Percentiles rank a stretch among this genome's conserved stretches.
These are phyloP conservation scores for Penicillium sp. DNA, from an alignment of 2,329 filamentous ascomycete genomes.

Conservation along the genomic window DNA sequence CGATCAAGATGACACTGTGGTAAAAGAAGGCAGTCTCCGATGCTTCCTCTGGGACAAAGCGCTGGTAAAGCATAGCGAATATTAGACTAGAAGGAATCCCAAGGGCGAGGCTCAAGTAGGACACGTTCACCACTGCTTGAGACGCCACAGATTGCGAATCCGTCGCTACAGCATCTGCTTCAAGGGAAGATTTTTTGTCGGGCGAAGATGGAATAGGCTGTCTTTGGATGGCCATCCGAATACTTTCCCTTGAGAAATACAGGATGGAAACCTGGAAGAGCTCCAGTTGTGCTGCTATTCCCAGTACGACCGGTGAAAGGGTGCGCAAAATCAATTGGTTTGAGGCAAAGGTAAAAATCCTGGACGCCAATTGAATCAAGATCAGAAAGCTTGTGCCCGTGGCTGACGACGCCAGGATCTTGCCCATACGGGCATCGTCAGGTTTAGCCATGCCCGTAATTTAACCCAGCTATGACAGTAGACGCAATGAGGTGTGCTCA, in stretches of 20 bases:
- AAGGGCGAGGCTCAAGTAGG: slow-evolving; percentile 72
- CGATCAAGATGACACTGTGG: slow-evolving; percentile 56
- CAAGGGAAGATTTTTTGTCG: slow-evolving; percentile 10
- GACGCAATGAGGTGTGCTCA: not conserved
- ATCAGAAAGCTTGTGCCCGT: slow-evolving; percentile 83
- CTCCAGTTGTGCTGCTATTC: slow-evolving; percentile 85
- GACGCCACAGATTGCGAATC: slow-evolving; percentile 33
- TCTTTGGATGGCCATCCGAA: slow-evolving; percentile 87
- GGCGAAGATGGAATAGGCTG: slow-evolving; percentile 51
- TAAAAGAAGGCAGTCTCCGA: slow-evolving; percentile 63
- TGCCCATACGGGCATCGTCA: slow-evolving; percentile 21
- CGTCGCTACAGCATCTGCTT: slow-evolving; percentile 14
- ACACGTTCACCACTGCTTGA: slow-evolving; percentile 84
- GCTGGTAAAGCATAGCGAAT: slow-evolving; percentile 68
- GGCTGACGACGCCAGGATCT: slow-evolving; percentile 44
- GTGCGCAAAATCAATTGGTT: slow-evolving; percentile 90
- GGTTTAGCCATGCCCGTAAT: slow-evolving; percentile 18
- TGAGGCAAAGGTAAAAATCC: slow-evolving; percentile 82
- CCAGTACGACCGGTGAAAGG: slow-evolving; percentile 79
- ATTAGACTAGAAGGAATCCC: slow-evolving; percentile 64
- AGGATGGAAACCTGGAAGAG: slow-evolving; percentile 90
- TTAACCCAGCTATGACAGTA: not conserved
- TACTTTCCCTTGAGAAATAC: slow-evolving; percentile 88
- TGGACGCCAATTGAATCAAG: slow-evolving; percentile 81
- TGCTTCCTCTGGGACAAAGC: slow-evolving; percentile 52